phyloP scores from a whole-genome alignment of 495 filamentous ascomycete genomes.

The Elasticomyces elasticus region DNA sequence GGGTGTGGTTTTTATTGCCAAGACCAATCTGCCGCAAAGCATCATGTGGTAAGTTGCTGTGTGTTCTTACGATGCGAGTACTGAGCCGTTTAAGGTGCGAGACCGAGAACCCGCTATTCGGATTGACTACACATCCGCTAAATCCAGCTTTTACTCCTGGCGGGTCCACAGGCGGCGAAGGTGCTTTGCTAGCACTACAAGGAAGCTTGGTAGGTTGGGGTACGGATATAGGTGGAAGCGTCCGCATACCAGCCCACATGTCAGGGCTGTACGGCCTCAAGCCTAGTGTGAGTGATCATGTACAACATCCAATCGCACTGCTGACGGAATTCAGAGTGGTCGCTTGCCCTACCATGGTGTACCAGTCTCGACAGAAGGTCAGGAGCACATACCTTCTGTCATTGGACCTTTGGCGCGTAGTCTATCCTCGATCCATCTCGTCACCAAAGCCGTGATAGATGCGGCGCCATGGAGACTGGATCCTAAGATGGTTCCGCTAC shows the following conservation, averaged over 20 bases:
- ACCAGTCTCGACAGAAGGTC: constrained; percentile 4
- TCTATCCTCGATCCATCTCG: constrained; percentile 37
- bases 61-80: neutral
- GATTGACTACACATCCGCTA: constrained; percentile 52
- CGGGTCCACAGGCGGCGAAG: constrained; percentile 52
- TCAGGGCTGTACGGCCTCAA: constrained; percentile 25
- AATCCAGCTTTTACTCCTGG: constrained; percentile 52
- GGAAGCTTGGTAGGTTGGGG: constrained; percentile 31
- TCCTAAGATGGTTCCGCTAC: constrained; percentile 35
- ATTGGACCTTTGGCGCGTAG: constrained; percentile 43
- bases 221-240: constrained; percentile 25
- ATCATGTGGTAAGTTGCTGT: constrained; percentile 31
- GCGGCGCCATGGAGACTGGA: constrained; percentile 41
- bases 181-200: constrained; percentile 37
- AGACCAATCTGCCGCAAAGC: constrained; percentile 47
- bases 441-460: constrained; percentile 44
- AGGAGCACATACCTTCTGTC: constrained; percentile 36
- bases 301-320: neutral
- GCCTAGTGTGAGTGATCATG: constrained; percentile 11
- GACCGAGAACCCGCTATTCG: constrained; percentile 51
- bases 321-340: neutral
- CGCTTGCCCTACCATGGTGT: constrained; percentile 20
- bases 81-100: constrained; percentile 9
- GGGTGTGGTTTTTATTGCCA: constrained; percentile 42
- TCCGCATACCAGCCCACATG: constrained; percentile 26